Evolutionary conservation across 129 eudicot genomes (phyloP), one percentile per base, ranked within the genome.

Genomic region (Centaurea solstitialis): DNA sequence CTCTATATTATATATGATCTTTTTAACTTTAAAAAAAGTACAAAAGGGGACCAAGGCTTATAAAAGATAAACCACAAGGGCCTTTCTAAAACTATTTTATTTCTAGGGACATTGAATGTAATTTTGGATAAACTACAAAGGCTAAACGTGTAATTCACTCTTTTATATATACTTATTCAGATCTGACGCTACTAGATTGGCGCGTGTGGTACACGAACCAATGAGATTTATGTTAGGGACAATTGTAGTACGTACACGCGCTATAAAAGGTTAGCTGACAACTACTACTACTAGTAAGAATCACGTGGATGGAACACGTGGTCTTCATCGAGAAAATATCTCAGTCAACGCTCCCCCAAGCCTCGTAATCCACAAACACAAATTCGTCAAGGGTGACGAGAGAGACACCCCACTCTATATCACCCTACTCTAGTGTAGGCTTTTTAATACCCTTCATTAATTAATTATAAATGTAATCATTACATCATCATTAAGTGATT

Each of bases 291-390:
- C n/a, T n/a, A 38, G 1, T 26, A 26, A 26, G 40, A 71, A 35
- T 79, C 83, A 79, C 77, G 77, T 79, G 83, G 61, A 24, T 71
- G 26, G 17, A 38, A 57, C 72, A 79, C 83, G 83, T 79, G 83
- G 21, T 79, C 12, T 59, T 71, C 77, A 79, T 79, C 72, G 83
- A 70, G 61, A 71, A 13, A 71, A 71, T 57, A 79, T 79, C 83
- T 15, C 39, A 59, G 77, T 79, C 83, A 79, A 79, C 73, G 73
- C n/a, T 24, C 26, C 1, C 57, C 22, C 18, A 12, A 53, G 18
- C 28, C 33, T 37, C 72, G 21, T 39, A 53, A 5, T 17, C 22
- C 3, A 57, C 9, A n/a, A 57, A 6, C 21, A 15, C 65, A 57
- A 57, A 57, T 57, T 57, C 65, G 65, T 57, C 65, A n/a, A n/a